Base-by-base conservation (phyloP, 345 rosid genomes). In the Noccaea caerulescens region DNA sequence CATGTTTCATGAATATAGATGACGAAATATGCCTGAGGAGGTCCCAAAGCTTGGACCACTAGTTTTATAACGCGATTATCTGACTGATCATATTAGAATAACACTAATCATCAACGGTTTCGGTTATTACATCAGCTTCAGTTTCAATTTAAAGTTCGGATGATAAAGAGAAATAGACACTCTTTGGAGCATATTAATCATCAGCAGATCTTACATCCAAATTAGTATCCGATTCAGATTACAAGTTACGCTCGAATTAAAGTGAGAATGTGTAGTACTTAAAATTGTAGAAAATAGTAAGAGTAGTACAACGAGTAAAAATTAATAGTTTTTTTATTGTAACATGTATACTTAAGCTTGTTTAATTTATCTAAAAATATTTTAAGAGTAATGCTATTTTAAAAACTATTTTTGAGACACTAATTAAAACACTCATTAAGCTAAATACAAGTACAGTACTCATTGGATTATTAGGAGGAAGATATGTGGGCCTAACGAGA, bases 101-200 rank as follows among this genome's bases (percentile, higher is more conserved):
- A 10, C 53, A 68, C 51, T 75, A 68, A 68, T 61, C 58, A 75
- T 44, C 58, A 68, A 68, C 78, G 69, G 69, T 75, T 75, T 75
- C 73, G 73, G 58, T 75, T 75, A 53, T 58, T 59, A 18, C 68
- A 74, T 74, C 62, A 59, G 41, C 62, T 67, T 41, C 58, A 52
- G 23, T 56, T 66, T 73, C 12, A 46, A 73, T 66, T 73, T 62
- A 33, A 66, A 73, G 67, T 51, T 49, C 16, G 1, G 53, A 27
- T 73, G 71, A 47, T 3, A 65, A 46, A 16, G 41, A 37, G 12
- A 57, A 39, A 8, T 46, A 10, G 10, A 7, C 25, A 33, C 18
- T 52, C 54, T 59, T 23, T 51, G 11, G 68, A 52, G 67, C 54
- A 47, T 13, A 59, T 34, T 36, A 7, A 34, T 59, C 42, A 67